phyloP scores from a whole-genome alignment of 1,284 basidiomycete species.

The Sanghuangporus baumii region DNA sequence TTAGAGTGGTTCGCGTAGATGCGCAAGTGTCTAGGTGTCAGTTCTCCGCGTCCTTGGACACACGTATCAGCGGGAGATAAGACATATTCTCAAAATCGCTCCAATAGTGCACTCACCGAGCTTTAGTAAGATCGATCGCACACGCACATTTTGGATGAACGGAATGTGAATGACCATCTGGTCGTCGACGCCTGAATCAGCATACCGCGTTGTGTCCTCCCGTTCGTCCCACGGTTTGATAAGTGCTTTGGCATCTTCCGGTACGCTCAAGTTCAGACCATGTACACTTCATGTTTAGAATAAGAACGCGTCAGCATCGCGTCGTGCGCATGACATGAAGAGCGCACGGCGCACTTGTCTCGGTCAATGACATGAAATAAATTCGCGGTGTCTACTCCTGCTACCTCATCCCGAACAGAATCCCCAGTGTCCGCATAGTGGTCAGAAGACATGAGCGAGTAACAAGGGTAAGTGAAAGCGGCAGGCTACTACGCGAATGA shows the following conservation, averaged over 20 bases:
- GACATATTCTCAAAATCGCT: no score
- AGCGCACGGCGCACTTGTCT: constrained; percentile 56
- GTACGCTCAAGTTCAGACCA: constrained; percentile 69
- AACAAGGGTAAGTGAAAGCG: not conserved
- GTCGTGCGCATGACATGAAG: not conserved
- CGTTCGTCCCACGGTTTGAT: constrained; percentile 79
- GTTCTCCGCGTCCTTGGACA: constrained; percentile 34
- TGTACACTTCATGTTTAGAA: constrained; percentile 45
- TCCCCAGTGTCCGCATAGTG: constrained; percentile 12
- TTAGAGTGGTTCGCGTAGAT: constrained; percentile 65
- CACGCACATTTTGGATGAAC: constrained; percentile 69
- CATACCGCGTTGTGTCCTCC: constrained; percentile 57
- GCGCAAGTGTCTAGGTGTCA: constrained; percentile 57
- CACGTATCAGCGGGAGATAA: not conserved
- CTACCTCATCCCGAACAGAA: constrained; percentile 22
- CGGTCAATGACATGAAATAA: constrained; percentile 61
- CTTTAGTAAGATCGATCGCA: constrained; percentile 69
- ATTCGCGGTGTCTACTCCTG: constrained; percentile 45
- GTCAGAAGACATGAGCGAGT: constrained; percentile 9
- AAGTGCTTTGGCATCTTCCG: constrained; percentile 66
- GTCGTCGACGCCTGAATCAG: constrained; percentile 74
- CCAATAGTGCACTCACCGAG: constrained; percentile 43
- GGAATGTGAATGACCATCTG: constrained; percentile 80
- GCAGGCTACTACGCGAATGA: not conserved
- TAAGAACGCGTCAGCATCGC: constrained; percentile 1